A percentile compares a stretch with the other conserved stretches of the same genome.
These are phyloP conservation scores for Achaetomiella virescens DNA, from an alignment of 495 filamentous ascomycete species.

Conservation along the genomic window DNA sequence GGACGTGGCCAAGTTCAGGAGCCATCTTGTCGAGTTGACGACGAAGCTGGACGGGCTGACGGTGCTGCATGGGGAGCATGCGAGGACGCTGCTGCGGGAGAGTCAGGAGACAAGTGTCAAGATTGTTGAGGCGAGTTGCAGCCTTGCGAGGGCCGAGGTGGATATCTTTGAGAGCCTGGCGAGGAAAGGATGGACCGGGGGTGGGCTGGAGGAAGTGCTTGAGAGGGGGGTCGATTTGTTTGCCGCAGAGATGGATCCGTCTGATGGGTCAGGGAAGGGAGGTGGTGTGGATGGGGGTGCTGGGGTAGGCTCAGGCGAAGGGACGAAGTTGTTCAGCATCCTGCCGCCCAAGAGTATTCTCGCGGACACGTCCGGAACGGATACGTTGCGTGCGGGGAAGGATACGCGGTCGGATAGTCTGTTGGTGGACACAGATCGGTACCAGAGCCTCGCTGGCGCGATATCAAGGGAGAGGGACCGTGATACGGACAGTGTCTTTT, in stretches of 20 bases:
- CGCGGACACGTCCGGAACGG: constrained; percentile 33
- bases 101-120: constrained; percentile 51
- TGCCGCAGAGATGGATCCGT: constrained; percentile 37
- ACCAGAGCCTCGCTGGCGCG: constrained; percentile 47
- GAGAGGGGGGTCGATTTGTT: constrained; percentile 57
- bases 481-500: constrained; percentile 47
- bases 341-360: constrained; percentile 52
- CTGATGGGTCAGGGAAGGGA: constrained; percentile 16
- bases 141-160: constrained; percentile 56
- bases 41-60: constrained; percentile 56
- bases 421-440: constrained; percentile 38
- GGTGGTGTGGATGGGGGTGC: constrained; percentile 12
- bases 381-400: constrained; percentile 19
- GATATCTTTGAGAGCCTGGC: constrained; percentile 61
- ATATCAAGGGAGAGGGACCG: constrained; percentile 19
- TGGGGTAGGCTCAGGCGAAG: constrained; percentile 26
- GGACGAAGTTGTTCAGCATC: constrained; percentile 51
- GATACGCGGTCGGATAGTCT: constrained; percentile 42
- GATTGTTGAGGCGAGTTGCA: constrained; percentile 56
- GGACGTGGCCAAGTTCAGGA: constrained; percentile 47
- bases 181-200: constrained; percentile 58
- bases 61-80: constrained; percentile 50
- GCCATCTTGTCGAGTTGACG: constrained; percentile 53
- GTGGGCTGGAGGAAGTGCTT: constrained; percentile 55
- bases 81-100: constrained; percentile 47